Percentiles rank a stretch among this genome's conserved stretches.
Evolutionary conservation across 2,329 filamentous ascomycete genomes (phyloP).

Genomic region (Fusarium falciforme): DNA sequence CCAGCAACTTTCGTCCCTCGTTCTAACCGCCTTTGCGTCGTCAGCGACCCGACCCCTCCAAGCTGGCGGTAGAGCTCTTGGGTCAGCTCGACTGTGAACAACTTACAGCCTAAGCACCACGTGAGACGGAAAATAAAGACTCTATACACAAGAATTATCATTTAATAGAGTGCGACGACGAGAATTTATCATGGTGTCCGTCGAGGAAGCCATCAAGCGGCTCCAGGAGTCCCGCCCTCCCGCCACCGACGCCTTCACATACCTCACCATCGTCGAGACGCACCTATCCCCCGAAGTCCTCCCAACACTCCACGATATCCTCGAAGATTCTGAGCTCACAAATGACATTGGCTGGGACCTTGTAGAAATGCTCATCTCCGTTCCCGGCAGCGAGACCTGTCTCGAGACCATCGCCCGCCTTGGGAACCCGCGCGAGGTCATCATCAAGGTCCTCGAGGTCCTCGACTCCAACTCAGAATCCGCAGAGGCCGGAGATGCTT

Average conservation of each 20-base stretch:
- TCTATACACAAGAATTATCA: background rate
- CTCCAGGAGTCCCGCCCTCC: slow-evolving; percentile 63
- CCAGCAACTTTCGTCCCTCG: slow-evolving; percentile 4
- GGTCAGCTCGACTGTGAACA: slow-evolving; percentile 3
- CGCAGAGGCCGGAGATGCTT: slow-evolving; percentile 50
- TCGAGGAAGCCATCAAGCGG: slow-evolving; percentile 56
- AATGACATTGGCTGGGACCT: slow-evolving; percentile 87
- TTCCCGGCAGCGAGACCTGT: slow-evolving; percentile 76
- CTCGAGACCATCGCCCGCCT: slow-evolving; percentile 79
- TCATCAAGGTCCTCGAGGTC: slow-evolving; percentile 82
- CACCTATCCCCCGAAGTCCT: slow-evolving; percentile 75
- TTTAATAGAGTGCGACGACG: background rate
- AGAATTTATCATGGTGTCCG: slow-evolving; percentile 45
- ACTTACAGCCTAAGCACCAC: slow-evolving; percentile 1
- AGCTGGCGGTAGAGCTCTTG: slow-evolving; percentile 6
- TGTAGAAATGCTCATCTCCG: slow-evolving; percentile 77
- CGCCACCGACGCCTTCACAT: slow-evolving; percentile 76
- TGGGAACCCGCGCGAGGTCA: slow-evolving; percentile 84
- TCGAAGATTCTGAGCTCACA: slow-evolving; percentile 76
- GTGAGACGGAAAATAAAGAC: slow-evolving; percentile 1
- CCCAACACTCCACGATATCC: slow-evolving; percentile 73
- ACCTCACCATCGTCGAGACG: slow-evolving; percentile 81
- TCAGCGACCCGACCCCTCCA: slow-evolving; percentile 31
- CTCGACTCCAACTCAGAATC: slow-evolving; percentile 65
- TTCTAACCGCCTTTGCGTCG: background rate